These are phyloP conservation scores for Colletotrichum caudatum DNA, from an alignment of 2,329 filamentous ascomycete genomes.

Conservation along the genomic window DNA sequence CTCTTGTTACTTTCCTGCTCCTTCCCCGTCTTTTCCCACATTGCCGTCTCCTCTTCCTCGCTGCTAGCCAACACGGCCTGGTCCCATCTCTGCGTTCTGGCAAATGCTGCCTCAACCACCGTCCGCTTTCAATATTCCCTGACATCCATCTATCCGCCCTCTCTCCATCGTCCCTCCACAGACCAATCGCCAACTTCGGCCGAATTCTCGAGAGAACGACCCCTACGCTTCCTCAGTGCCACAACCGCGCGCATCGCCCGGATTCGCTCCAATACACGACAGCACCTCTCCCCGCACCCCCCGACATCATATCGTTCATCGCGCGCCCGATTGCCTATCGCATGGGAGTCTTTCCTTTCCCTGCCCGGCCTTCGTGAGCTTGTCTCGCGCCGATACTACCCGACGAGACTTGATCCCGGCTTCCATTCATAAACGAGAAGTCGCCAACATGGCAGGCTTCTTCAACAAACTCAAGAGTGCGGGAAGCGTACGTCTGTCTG, in stretches of 20 bases:
- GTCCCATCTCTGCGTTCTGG: slow-evolving; percentile 20
- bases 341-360: slow-evolving; percentile 28
- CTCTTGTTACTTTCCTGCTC: slow-evolving; percentile 30
- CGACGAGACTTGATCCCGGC: neutral
- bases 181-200: slow-evolving; percentile 36
- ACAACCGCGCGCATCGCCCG: slow-evolving; percentile 32
- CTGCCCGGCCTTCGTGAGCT: slow-evolving; percentile 46
- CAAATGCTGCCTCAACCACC: slow-evolving; percentile 39
- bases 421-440: slow-evolving; percentile 22
- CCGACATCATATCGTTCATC: slow-evolving; percentile 8
- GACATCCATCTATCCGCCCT: slow-evolving; percentile 21
- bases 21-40: slow-evolving; percentile 10
- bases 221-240: slow-evolving; percentile 32
- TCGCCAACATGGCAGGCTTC: slow-evolving; percentile 65
- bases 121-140: slow-evolving; percentile 33
- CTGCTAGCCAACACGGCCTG: slow-evolving; percentile 33
- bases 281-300: slow-evolving; percentile 19
- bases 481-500: slow-evolving; percentile 65
- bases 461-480: slow-evolving; percentile 70
- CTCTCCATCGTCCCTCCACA: slow-evolving; percentile 31
- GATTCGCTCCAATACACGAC: slow-evolving; percentile 25
- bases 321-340: slow-evolving; percentile 34
- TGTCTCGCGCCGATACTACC: slow-evolving; percentile 51
- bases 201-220: slow-evolving; percentile 38
- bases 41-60: slow-evolving; percentile 9